phyloP scores from a whole-genome alignment of 2,329 filamentous ascomycete species.

The Neofusicoccum ribis region DNA sequence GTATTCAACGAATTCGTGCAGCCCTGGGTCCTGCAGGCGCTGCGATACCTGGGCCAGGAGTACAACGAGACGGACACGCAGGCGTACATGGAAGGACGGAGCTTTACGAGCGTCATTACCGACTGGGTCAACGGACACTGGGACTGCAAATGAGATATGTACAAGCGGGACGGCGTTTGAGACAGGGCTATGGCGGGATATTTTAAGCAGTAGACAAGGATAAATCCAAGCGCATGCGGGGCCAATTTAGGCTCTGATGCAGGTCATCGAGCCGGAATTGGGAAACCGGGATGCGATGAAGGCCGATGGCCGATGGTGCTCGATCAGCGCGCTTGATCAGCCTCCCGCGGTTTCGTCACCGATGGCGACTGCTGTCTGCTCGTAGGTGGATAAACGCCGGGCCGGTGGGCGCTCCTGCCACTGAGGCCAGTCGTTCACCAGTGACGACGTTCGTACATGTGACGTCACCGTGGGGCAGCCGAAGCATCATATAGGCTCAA shows the following conservation, averaged over 20 bases:
- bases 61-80: constrained; percentile 53
- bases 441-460: constrained; percentile 14
- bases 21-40: constrained; percentile 73
- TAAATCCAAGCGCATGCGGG: background rate
- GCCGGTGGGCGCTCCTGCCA: background rate
- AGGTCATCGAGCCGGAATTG: background rate
- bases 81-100: constrained; percentile 54
- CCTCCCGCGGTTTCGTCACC: constrained; percentile 4
- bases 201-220: background rate
- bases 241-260: background rate
- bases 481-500: constrained; percentile 1
- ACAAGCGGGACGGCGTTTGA: background rate
- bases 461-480: constrained; percentile 19
- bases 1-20: constrained; percentile 92
- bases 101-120: constrained; percentile 59
- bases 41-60: constrained; percentile 61
- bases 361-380: background rate
- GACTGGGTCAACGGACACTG: constrained; percentile 61
- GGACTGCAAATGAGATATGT: constrained; percentile 29
- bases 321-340: background rate
- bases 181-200: background rate
- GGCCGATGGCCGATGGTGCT: background rate
- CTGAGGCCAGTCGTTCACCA: background rate
- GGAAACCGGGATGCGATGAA: background rate
- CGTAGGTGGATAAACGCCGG: background rate